Percentiles rank a stretch among this genome's conserved stretches.
These are phyloP conservation scores for Cordyceps militaris DNA, from an alignment of 2,329 filamentous ascomycete species.

Conservation along the genomic window DNA sequence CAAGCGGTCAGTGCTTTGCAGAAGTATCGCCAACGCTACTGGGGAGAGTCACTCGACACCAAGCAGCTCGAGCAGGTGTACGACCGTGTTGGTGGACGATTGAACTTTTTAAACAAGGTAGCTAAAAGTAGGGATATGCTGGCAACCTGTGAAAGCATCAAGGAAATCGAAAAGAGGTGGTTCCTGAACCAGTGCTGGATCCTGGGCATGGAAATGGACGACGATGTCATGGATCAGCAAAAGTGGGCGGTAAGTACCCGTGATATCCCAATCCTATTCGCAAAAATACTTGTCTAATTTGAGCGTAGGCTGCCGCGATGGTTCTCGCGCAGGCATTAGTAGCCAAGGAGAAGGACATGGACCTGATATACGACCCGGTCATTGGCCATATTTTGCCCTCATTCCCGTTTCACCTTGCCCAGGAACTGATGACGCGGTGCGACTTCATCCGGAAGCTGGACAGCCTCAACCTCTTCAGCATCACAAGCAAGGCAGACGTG, in stretches of 20 bases:
- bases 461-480: constrained; percentile 90
- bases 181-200: constrained; percentile 72
- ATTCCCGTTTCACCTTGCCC: constrained; percentile 72
- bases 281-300: neutral
- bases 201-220: constrained; percentile 70
- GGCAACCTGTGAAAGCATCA: constrained; percentile 66
- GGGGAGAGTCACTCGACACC: constrained; percentile 49
- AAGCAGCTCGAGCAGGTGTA: constrained; percentile 70
- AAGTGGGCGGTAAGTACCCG: constrained; percentile 71
- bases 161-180: constrained; percentile 65
- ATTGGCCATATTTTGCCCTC: constrained; percentile 71
- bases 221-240: constrained; percentile 97
- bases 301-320: constrained; percentile 72
- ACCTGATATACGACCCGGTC: constrained; percentile 58
- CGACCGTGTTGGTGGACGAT: constrained; percentile 74
- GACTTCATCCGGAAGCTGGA: constrained; percentile 94
- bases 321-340: constrained; percentile 85
- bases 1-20: constrained; percentile 70
- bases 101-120: constrained; percentile 82
- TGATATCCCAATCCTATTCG: neutral
- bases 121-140: constrained; percentile 83
- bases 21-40: constrained; percentile 76
- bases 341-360: constrained; percentile 64
- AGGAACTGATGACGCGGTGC: constrained; percentile 89
- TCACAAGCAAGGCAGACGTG: constrained; percentile 79